These are phyloP conservation scores for Fusarium odoratissimum DNA, from an alignment of 2,329 filamentous ascomycete species.

Conservation along the genomic window DNA sequence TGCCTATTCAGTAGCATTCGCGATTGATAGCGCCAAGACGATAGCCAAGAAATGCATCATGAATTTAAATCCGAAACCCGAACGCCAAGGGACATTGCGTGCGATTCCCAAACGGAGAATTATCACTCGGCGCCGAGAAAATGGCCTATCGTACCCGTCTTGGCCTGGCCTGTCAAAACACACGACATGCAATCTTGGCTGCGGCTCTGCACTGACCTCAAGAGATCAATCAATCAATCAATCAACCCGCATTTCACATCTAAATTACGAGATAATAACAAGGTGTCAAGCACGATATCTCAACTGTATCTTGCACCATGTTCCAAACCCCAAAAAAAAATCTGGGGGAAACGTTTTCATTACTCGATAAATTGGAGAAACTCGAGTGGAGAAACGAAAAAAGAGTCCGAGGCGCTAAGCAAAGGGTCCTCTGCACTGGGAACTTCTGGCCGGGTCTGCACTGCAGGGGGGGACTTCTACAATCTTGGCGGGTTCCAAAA, in stretches of 20 bases:
- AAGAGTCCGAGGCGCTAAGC: conserved; percentile 24
- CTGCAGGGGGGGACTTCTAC: not conserved
- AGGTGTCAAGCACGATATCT: conserved; percentile 26
- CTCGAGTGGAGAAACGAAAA: not conserved
- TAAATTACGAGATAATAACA: conserved; percentile 10
- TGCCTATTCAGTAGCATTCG: conserved; percentile 12
- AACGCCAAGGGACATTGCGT: conserved; percentile 12
- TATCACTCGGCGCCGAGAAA: not conserved
- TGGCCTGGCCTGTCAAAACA: not conserved
- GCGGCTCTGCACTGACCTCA: conserved; percentile 19
- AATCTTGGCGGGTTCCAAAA: conserved; percentile 29
- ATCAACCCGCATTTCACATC: not conserved
- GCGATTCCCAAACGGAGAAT: conserved; percentile 4
- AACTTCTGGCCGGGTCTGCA: conserved; percentile 14
- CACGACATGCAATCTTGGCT: not conserved
- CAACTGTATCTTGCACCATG: conserved; percentile 15
- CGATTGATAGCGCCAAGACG: not conserved
- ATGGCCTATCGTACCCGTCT: conserved; percentile 7
- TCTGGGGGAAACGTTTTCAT: conserved; percentile 33
- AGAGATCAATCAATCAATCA: not conserved
- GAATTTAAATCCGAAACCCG: conserved; percentile 1
- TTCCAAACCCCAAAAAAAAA: not conserved
- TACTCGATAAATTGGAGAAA: conserved; percentile 16
- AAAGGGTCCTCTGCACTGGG: conserved; percentile 34
- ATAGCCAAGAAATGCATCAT: not conserved